A percentile compares a stretch with the other conserved stretches of the same genome.
phyloP scores from a whole-genome alignment of 2,329 filamentous ascomycete genomes.

The Apiospora rasikravindrae region DNA sequence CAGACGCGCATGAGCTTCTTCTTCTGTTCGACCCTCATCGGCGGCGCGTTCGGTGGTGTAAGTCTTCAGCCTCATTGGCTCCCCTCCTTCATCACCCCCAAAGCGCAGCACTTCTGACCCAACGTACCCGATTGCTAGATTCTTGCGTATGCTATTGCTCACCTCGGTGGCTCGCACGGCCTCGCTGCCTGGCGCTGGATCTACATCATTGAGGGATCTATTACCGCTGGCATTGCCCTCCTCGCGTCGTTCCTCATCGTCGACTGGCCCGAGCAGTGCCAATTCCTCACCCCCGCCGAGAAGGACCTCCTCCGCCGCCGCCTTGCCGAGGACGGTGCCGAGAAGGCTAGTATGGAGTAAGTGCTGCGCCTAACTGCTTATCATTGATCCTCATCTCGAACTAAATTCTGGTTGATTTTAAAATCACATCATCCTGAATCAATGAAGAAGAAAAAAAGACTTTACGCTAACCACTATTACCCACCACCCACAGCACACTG shows the following conservation, averaged over 20 bases:
- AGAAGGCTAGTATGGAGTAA: slow-evolving; percentile 35
- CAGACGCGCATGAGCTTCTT: slow-evolving; percentile 52
- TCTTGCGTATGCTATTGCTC: slow-evolving; percentile 53
- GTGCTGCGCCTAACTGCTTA: neutral
- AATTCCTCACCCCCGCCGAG: slow-evolving; percentile 50
- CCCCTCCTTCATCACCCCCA: too few species aligned
- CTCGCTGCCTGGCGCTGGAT: slow-evolving; percentile 56
- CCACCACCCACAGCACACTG: slow-evolving; percentile 27
- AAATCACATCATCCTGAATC: too few species aligned
- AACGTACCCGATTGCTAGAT: too few species aligned
- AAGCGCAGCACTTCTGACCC: too few species aligned
- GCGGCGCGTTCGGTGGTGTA: slow-evolving; percentile 49
- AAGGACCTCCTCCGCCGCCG: slow-evolving; percentile 40
- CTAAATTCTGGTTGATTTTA: too few species aligned
- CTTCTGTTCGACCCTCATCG: slow-evolving; percentile 48
- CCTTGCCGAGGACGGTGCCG: slow-evolving; percentile 37
- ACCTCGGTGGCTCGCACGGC: slow-evolving; percentile 49
- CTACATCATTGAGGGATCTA: slow-evolving; percentile 47
- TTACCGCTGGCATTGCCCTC: slow-evolving; percentile 41
- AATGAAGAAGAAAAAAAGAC: neutral
- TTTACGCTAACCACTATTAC: neutral
- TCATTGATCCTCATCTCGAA: neutral
- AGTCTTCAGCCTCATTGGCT: too few species aligned
- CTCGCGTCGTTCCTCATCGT: slow-evolving; percentile 49
- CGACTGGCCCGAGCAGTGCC: slow-evolving; percentile 55